Evolutionary conservation across 2,329 filamentous ascomycete genomes (phyloP), one percentile per base, ranked within the genome.

Genomic region (Penicillium vulpinum): DNA sequence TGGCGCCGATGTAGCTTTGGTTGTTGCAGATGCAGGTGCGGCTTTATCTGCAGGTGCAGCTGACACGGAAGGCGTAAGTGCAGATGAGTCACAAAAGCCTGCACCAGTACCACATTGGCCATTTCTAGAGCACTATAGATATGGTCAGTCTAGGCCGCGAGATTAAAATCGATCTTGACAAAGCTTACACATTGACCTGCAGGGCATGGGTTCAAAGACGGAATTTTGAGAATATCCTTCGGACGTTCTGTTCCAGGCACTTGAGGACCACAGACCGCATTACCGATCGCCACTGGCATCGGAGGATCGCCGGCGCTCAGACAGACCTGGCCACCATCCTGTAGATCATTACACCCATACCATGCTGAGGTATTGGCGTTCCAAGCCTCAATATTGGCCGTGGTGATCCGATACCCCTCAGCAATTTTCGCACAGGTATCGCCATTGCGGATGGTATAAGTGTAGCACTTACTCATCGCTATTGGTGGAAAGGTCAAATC

Each of bases 21-120:
- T 7, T n/a, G n/a, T 1, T 8, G 29, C 8, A 31, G 29, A 5
- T 11, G 3, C 29, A 31, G 29, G 13, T 13, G 29, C 10, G n/a
- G 10, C 5, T 11, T 38, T 16, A 1, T 21, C 7, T 46, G 18
- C 18, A 45, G 41, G 13, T 2, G 1, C n/a, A 16, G 44, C 28
- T 10, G 35, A 18, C 9, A 22, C 26, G 15, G 16, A 8, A 33
- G 11, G 28, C 31, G 2, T n/a, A n/a, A 29, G 16, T 44, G 38
- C 18, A 11, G 29, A 18, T 21, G 33, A 35, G 26, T 5, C 31
- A 38, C 54, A 56, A n/a, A 52, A 56, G 26, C 46, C 33, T 4
- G 35, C 26, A n/a, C 54, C 54, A 10, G 54, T 56, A 3, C 54
- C 54, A n/a, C 54, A 56, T 35, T 56, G 9, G n/a, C 48, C 54